Base-by-base conservation (phyloP, 1,139 yeast genomes). In the Pichia sp. region DNA sequence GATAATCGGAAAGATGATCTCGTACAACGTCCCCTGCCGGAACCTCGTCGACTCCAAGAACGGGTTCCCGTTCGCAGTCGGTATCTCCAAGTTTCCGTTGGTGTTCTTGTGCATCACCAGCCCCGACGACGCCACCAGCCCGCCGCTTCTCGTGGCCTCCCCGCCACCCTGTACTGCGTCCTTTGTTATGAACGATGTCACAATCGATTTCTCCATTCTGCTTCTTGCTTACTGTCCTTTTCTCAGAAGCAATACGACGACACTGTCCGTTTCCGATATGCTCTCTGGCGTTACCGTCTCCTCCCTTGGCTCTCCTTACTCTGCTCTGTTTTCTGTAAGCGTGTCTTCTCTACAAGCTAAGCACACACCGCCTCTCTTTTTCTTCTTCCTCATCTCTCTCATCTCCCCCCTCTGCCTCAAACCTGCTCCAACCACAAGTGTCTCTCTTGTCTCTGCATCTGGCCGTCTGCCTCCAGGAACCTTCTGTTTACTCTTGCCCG, bases 11-110 rank as follows among this genome's bases (percentile, higher is more conserved):
- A 61, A 50, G 10, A 61, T 52, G 4, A 62, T 61, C 8, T 54
- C 40, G 42, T 62, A 63, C 5, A 63, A 49, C 1, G 65, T 57
- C 6, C 63, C 64, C 40, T 61, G 60, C 30, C 50, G 29, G 16
- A 52, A 59, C 1, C 52, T 40, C 2, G 55, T 46, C 2, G 49
- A 36, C 5, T 48, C 44, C 13, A 62, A 44, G 38, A 53, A 61
- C 4, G 66, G 66, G 44, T 62, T 63, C 1, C 45, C 47, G 5
- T 51, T 31, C 2, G 52, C 54, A 8, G 47, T 15, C 1, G 62
- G 59, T 4, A 58, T 46, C 15, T 54, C 47, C n/a, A 26, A 6
- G 7, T 15, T 40, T 31, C 15, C 19, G 23, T 26, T 31, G 4
- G 30, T 5, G 13, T 13, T 40, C 29, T 46, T 23, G 30, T 23